Base-by-base conservation (phyloP, 2,329 filamentous ascomycete species). In the Aquanectria penicillioides region DNA sequence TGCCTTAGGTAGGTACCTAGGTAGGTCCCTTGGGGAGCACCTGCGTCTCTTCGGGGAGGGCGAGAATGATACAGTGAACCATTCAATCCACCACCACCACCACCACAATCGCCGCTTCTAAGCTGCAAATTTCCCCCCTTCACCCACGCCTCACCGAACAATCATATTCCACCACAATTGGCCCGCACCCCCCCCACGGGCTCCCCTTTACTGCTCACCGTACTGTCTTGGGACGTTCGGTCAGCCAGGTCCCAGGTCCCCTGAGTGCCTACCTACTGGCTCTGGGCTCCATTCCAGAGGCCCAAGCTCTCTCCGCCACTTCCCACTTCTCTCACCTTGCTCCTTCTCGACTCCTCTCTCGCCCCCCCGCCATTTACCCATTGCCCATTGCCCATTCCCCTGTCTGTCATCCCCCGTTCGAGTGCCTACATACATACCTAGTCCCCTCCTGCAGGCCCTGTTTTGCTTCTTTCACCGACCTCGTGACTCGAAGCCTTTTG, bases 271-370 rank as follows among this genome's bases (percentile, higher is more conserved):
- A 28, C 20, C 25, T n/a, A 36, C 28, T 29, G 29, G 40, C 46
- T 44, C 36, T 50, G 33, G 57, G 51, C 53, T 54, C 65, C 67
- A 69, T 69, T 69, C 67, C 63, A 66, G 23, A 22, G 58, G 58
- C 63, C 61, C 57, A 66, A 69, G 67, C 67, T 69, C 64, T 69
- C 52, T 66, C 61, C 65, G 63, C 67, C 65, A 68, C 67, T 67
- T 66, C 59, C 63, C 48, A 29, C 34, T 28, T 41, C 23, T 25
- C 41, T 34, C 44, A 47, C 52, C 50, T 43, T 34, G 36, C 54
- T 48, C 53, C 56, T 51, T 51, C 57, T 62, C 54, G 17, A 40
- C 52, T 60, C 57, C 63, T 66, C 46, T 44, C 36, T 38, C 34
- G 22, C 25, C 41, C 61, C 53, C 53, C 54, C 54, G 46, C 38